A percentile compares a stretch with the other conserved stretches of the same genome.
Conservation (phyloP, 805 yeast genomes). For the Ogataea pilisensis region DNA sequence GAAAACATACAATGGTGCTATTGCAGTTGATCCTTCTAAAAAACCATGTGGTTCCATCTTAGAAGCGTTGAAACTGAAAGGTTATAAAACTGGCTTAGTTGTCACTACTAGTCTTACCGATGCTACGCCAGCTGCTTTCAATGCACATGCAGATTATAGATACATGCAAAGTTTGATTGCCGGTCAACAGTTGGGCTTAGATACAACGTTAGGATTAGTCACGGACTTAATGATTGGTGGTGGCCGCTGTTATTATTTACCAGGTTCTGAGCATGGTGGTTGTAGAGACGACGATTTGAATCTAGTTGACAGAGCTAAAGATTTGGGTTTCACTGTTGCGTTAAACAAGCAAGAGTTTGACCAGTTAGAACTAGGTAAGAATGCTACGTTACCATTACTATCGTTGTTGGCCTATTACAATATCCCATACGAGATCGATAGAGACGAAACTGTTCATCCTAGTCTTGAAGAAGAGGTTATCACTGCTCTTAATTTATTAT, state of each 20-base stretch:
- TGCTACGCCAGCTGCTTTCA: conserved; percentile 92
- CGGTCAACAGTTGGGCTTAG: conserved; percentile 77
- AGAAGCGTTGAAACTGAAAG: conserved; percentile 81
- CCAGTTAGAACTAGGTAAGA: conserved; percentile 47
- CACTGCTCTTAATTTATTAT: conserved; percentile 68
- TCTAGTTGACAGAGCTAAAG: conserved; percentile 59
- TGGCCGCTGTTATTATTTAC: conserved; percentile 80
- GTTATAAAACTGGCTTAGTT: conserved; percentile 82
- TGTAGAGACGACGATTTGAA: conserved; percentile 70
- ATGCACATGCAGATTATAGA: conserved; percentile 73
- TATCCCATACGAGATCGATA: conserved; percentile 82
- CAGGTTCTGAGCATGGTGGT: conserved; percentile 47
- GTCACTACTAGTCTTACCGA: conserved; percentile 91
- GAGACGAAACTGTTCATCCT: conserved; percentile 59
- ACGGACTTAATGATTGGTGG: conserved; percentile 90
- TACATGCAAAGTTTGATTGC: conserved; percentile 83
- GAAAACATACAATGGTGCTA: conserved; percentile 86
- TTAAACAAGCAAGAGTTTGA: conserved; percentile 60
- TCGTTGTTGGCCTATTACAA: conserved; percentile 73
- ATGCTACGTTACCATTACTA: conserved; percentile 70
- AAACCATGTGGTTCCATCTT: conserved; percentile 84
- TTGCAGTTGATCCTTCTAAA: conserved; percentile 69
- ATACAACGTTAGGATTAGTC: conserved; percentile 64
- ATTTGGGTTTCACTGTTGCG: conserved; percentile 61
- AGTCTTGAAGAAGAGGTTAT: conserved; percentile 73